These are phyloP conservation scores for Geotrichum macrosporum DNA, from an alignment of 1,139 yeast genomes.

Conservation along the genomic window DNA sequence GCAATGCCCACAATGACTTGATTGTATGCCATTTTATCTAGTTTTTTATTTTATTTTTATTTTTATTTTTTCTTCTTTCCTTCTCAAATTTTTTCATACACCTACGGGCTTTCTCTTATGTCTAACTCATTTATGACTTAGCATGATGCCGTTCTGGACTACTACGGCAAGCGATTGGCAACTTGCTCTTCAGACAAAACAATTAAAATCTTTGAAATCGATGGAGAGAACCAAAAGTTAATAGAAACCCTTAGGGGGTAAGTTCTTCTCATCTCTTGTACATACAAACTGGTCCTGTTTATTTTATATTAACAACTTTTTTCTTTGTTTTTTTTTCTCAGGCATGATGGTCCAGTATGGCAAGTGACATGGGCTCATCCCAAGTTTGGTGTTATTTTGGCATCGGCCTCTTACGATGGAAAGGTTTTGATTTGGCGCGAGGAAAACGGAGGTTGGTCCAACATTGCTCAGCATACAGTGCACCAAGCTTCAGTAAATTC, in stretches of 20 bases:
- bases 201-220: slow-evolving; percentile 85
- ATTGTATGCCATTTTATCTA: too few relatives aligned
- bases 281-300: too few relatives aligned
- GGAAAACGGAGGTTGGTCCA: slow-evolving; percentile 82
- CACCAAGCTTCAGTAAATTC: slow-evolving; percentile 94
- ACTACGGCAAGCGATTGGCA: slow-evolving; percentile 91
- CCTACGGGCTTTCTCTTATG: too few relatives aligned
- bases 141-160: slow-evolving; percentile 95
- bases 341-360: slow-evolving; percentile 98
- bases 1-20: slow-evolving; percentile 54
- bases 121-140: slow-evolving; percentile 14
- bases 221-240: slow-evolving; percentile 65
- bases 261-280: not conserved
- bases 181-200: slow-evolving; percentile 95
- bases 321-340: not conserved
- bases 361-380: slow-evolving; percentile 99
- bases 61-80: too few relatives aligned
- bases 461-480: slow-evolving; percentile 77
- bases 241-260: slow-evolving; percentile 69
- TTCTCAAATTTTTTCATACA: too few relatives aligned
- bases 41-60: too few relatives aligned
- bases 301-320: not conserved
- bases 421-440: slow-evolving; percentile 93
- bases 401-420: slow-evolving; percentile 94
- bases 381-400: slow-evolving; percentile 88